Evolutionary conservation across 148 eudicot genomes (phyloP).

Genomic region (Salicornia ramosissima): DNA sequence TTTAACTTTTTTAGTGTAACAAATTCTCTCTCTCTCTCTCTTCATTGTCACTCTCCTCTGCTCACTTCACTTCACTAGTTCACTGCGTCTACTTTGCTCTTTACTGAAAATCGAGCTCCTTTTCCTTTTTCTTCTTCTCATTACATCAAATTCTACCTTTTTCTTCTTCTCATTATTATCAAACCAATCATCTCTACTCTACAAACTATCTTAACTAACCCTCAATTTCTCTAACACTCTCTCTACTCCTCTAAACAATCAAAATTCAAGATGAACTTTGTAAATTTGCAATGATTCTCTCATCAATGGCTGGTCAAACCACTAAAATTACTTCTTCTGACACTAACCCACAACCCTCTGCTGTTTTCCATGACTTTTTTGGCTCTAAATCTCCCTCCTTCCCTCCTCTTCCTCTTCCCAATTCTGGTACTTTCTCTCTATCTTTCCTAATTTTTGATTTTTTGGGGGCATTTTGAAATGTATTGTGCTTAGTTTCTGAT

Average conservation of each 20-base stretch:
- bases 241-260: too few relatives aligned
- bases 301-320: neutral
- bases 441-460: neutral
- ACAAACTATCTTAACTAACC: too few relatives aligned
- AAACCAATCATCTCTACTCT: neutral
- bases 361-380: slow-evolving; percentile 60
- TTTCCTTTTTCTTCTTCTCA: slow-evolving; percentile 10
- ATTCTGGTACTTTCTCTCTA: slow-evolving; percentile 33
- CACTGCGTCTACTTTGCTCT: too few relatives aligned
- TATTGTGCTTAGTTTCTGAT: neutral
- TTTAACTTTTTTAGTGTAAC: too few relatives aligned
- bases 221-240: too few relatives aligned
- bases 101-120: slow-evolving; percentile 36
- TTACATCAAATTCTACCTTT: slow-evolving; percentile 2
- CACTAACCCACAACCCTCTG: neutral
- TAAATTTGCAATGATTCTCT: too few relatives aligned
- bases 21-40: slow-evolving; percentile 4
- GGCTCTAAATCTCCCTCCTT: slow-evolving; percentile 16
- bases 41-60: neutral
- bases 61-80: neutral
- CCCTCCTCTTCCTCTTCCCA: slow-evolving; percentile 46
- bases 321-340: neutral
- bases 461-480: neutral
- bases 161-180: slow-evolving; percentile 1
- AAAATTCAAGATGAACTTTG: too few relatives aligned